These are phyloP conservation scores for Endothia cerciana DNA, from an alignment of 2,329 filamentous ascomycete species.

Conservation along the genomic window DNA sequence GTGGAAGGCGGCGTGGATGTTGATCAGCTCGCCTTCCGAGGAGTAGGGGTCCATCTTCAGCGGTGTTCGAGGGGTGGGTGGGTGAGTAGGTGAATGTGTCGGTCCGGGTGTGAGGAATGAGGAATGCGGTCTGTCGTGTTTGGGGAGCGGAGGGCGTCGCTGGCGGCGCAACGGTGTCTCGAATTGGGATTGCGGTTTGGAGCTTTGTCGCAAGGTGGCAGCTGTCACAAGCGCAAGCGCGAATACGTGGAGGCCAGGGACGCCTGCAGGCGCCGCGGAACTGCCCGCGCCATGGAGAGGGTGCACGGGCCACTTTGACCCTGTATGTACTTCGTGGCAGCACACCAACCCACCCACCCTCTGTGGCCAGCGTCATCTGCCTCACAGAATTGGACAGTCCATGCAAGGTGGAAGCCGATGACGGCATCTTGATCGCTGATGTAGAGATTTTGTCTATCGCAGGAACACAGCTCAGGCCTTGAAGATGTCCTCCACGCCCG, in stretches of 20 bases:
- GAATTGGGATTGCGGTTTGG: slow-evolving; percentile 2
- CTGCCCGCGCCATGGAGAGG: not conserved
- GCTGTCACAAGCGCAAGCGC: slow-evolving; percentile 20
- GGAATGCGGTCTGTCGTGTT: not conserved
- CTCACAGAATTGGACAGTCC: not conserved
- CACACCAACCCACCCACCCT: too few species aligned
- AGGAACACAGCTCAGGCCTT: slow-evolving; percentile 24
- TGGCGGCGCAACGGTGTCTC: slow-evolving; percentile 17
- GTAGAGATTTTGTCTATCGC: not conserved
- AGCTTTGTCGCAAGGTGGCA: slow-evolving; percentile 19
- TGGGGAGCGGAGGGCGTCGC: not conserved
- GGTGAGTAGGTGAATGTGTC: not conserved
- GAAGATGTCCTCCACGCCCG: slow-evolving; percentile 57
- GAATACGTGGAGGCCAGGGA: slow-evolving; percentile 10
- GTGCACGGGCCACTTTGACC: slow-evolving; percentile 16
- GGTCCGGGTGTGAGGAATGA: not conserved
- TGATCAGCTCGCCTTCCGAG: slow-evolving; percentile 72
- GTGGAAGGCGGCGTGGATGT: slow-evolving; percentile 72
- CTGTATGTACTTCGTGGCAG: not conserved
- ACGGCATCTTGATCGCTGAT: not conserved
- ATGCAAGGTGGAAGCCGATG: not conserved
- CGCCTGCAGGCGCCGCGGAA: slow-evolving; percentile 2
- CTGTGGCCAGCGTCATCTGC: too few species aligned
- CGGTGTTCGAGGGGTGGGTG: not conserved
- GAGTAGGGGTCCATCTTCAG: slow-evolving; percentile 70